Base-by-base conservation (phyloP, 768 basidiomycete species). In the Rhodotorula graminis region DNA sequence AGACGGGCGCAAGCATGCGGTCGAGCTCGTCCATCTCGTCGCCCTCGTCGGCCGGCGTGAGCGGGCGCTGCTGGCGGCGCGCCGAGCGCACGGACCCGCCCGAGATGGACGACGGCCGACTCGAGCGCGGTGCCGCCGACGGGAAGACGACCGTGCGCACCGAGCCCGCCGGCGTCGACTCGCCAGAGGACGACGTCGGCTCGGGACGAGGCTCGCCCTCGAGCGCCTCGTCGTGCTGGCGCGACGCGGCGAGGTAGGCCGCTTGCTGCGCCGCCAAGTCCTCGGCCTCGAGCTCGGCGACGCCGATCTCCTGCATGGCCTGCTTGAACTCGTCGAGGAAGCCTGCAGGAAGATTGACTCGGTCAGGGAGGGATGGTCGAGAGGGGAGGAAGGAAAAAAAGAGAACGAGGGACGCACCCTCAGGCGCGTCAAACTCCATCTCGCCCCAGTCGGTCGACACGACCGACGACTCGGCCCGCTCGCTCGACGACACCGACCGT, bases 391-490 rank as follows among this genome's bases (percentile, higher is more conserved):
- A 2, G 2, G 40, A 12, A 5, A 16, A 25, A 5, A 27, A 15
- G 12, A 12, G 29, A 15, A 37, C 14, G 31, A 25, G 29, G 42
- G 10, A 53, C 71, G 40, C 50, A 72, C 71, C 71, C 16, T 68
- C 63, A 1, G 71, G 71, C 25, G 67, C 67, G 5, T 68, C 67
- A 37, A 73, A 73, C 40, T 68, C 65, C 2, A 40, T 52, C 11
- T 69, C 72, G 19, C 67, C 72, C 72, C 72, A 69, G 25, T 65
- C 67, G 2, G 72, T 73, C 47, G 67, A 61, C 2, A 65, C 46
- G 29, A 61, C 64, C 18, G 64, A 65, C 14, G 67, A 65, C 27
- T 72, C 71, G 6, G 49, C 11, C 3, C 25, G 23, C 50, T 25
- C 50, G 50, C 50, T 25, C 50, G 23, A 25, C 25, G 9, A 6